Evolutionary conservation across 2,329 filamentous ascomycete genomes (phyloP).

Genomic region (Pseudogymnoascus sp.): DNA sequence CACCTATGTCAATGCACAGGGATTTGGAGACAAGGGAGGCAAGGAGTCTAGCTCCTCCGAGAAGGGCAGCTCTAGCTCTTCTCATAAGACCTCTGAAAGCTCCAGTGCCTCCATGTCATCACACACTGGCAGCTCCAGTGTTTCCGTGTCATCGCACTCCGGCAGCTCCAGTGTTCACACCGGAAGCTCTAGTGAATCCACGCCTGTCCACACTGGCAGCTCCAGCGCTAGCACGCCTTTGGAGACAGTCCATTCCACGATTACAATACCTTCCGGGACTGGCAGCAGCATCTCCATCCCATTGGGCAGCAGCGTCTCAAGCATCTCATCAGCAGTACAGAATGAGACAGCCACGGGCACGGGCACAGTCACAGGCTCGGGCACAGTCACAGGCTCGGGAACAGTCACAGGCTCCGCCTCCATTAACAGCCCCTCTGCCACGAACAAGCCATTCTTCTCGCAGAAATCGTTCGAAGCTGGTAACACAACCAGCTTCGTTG

Average conservation of each 20-base stretch:
- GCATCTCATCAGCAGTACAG: neutral
- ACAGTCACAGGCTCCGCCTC: neutral
- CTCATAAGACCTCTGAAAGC: neutral
- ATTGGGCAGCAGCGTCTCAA: neutral
- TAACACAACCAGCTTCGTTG: neutral
- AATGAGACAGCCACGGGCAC: neutral
- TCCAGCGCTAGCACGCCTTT: neutral
- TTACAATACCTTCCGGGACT: neutral
- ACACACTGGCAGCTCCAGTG: neutral
- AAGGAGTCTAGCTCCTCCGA: neutral
- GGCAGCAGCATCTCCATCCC: neutral
- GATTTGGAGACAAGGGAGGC: neutral
- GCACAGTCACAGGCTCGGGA: neutral
- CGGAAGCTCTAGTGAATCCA: neutral
- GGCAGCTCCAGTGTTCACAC: neutral
- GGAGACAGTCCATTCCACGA: neutral
- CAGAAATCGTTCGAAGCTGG: constrained; percentile 6
- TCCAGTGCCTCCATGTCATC: neutral
- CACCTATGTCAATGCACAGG: neutral
- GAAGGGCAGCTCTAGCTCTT: neutral
- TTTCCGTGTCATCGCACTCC: neutral
- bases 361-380: neutral
- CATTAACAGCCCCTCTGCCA: neutral
- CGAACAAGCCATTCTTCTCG: neutral
- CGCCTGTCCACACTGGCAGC: neutral